These are phyloP conservation scores for Phytophthora niederhauseri DNA, from an alignment of 352 stramenopile species.

Conservation along the genomic window DNA sequence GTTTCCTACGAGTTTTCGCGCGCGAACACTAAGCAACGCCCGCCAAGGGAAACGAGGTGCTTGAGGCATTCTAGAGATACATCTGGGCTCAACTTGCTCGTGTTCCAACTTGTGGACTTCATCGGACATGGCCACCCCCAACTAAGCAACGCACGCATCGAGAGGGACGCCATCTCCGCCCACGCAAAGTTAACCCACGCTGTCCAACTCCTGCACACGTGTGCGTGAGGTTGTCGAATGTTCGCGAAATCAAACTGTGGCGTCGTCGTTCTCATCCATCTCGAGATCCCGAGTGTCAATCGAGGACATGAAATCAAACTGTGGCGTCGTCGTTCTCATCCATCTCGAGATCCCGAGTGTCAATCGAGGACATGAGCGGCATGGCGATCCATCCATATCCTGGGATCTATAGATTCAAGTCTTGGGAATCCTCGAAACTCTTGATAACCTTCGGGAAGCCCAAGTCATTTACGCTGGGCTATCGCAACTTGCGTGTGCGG, in stretches of 20 bases:
- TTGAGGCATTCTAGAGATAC: constrained; percentile 15
- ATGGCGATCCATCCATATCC: too few relatives aligned
- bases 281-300: not conserved
- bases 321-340: too few relatives aligned
- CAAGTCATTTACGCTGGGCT: not conserved
- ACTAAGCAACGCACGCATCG: not conserved
- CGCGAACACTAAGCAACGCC: constrained; percentile 9
- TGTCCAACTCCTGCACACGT: constrained; percentile 12
- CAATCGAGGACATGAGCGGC: not conserved
- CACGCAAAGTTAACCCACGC: constrained; percentile 36
- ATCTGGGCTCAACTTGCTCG: constrained; percentile 16
- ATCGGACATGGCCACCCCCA: too few relatives aligned
- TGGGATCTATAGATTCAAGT: too few relatives aligned
- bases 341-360: not conserved
- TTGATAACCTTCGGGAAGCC: too few relatives aligned
- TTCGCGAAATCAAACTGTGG: constrained; percentile 10
- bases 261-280: constrained; percentile 6
- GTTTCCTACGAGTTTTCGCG: constrained; percentile 10
- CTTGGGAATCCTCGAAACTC: too few relatives aligned
- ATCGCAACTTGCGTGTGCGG: not conserved
- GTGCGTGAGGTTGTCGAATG: constrained; percentile 17
- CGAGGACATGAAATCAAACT: not conserved
- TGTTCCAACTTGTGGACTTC: constrained; percentile 9
- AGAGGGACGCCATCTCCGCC: not conserved
- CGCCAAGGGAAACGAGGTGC: constrained; percentile 9